Base-by-base conservation (phyloP, 805 yeast species). In the Candida lessepsii region DNA sequence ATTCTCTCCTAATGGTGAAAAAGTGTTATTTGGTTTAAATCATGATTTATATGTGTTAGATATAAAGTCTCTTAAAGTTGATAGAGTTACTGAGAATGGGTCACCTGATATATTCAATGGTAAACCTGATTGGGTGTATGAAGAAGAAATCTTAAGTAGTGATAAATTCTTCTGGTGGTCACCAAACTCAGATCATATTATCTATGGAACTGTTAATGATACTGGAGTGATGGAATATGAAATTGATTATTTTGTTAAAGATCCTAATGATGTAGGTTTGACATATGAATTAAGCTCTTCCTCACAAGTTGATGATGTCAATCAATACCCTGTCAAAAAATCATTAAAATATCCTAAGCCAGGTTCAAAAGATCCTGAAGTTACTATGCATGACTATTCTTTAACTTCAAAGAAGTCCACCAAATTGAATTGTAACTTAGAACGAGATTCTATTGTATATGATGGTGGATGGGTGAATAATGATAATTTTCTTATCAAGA, bases 101-200 rank as follows among this genome's bases (percentile, higher is more conserved):
- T 62, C 72, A 9, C 53, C 46, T 0, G 60, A 70, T 13, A 63
- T 83, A 3, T 70, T 73, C 45, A 81, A 85, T 49, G 95, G 87
- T 5, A 81, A 71, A 46, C 80, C 90, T 0, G 93, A 85, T 53
- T 86, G 95, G 93, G 81, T 85, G 1, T 85, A 85, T 57, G 95
- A 86, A 56, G 95, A 86, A 53, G 95, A 86, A 52, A 86, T 86
- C 1, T 60, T 80, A 9, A 72, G 71, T 0, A 51, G 63, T 11
- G 90, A 83, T 46, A 60, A 57, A 25, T 78, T 84, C 0, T 62
- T 84, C 9, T 84, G 88, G 85, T 85, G 91, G 89, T 65, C 81
- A 11, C 81, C 83, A 1, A 78, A 79, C 46, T 85, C 81, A 47
- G 56, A 76, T 1, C 65, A 64, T 39, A 46, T 84, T 34, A 64